Evolutionary conservation across 768 basidiomycete genomes (phyloP).

Genomic region (Mycena vitilis): DNA sequence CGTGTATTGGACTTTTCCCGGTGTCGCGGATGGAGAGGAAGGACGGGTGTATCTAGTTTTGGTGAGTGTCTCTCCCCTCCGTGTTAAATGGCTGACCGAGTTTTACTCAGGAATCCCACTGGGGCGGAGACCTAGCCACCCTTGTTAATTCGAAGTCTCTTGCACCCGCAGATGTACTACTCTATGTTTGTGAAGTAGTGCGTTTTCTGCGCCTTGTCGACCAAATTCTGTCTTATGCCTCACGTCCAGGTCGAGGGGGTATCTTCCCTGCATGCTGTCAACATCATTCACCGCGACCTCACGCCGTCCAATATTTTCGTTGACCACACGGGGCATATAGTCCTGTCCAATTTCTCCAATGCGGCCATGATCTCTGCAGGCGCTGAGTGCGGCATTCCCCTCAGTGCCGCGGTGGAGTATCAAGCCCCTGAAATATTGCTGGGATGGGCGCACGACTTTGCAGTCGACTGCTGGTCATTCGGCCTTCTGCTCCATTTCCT

Average conservation of each 20-base stretch:
- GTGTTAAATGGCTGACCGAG: neutral
- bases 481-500: conserved; percentile 65
- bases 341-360: conserved; percentile 45
- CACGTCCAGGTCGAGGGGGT: conserved; percentile 44
- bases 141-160: conserved; percentile 38
- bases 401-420: conserved; percentile 42
- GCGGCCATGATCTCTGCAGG: conserved; percentile 34
- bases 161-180: conserved; percentile 33
- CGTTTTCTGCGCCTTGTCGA: conserved; percentile 9
- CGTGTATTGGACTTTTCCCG: conserved; percentile 45
- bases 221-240: neutral
- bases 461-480: conserved; percentile 72
- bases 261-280: conserved; percentile 41
- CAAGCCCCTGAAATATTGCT: conserved; percentile 66
- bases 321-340: conserved; percentile 45
- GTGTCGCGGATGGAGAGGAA: conserved; percentile 38
- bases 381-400: conserved; percentile 4
- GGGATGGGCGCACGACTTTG: conserved; percentile 63
- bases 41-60: conserved; percentile 45
- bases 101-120: conserved; percentile 40
- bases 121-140: conserved; percentile 33
- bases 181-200: conserved; percentile 49
- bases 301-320: conserved; percentile 47
- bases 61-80: conserved; percentile 32
- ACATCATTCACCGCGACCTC: conserved; percentile 48